These are phyloP conservation scores for Psilocybe cyanescens DNA, from an alignment of 768 basidiomycete species.

Conservation along the genomic window DNA sequence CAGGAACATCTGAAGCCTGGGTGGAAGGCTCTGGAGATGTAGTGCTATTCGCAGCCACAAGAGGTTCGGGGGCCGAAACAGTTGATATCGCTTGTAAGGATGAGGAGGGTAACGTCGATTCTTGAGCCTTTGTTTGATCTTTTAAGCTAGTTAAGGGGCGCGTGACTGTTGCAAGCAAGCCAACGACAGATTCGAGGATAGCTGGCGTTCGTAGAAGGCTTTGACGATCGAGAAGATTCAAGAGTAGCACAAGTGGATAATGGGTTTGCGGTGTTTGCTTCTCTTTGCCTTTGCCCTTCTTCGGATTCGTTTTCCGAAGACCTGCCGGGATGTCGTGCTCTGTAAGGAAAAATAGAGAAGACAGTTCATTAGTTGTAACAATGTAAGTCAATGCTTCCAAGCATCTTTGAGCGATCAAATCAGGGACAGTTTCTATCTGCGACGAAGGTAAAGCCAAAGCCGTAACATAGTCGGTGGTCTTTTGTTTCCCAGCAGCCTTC, in stretches of 20 bases:
- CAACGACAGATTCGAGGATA: conserved; percentile 92
- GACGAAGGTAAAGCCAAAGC: conserved; percentile 52
- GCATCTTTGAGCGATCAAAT: conserved; percentile 92
- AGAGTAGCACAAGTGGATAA: conserved; percentile 88
- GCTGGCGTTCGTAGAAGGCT: conserved; percentile 84
- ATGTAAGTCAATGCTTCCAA: conserved; percentile 90
- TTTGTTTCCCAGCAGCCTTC: conserved; percentile 75
- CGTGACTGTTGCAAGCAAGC: conserved; percentile 86
- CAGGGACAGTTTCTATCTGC: conserved; percentile 84
- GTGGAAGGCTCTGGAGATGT: not conserved
- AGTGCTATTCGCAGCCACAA: not conserved
- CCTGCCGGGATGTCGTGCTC: conserved; percentile 92
- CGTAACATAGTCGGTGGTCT: conserved; percentile 55
- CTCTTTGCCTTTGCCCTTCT: conserved; percentile 97
- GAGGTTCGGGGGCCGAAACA: not conserved
- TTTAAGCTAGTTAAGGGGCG: conserved; percentile 76
- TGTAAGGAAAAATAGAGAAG: conserved; percentile 91
- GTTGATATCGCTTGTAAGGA: not conserved
- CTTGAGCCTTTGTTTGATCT: conserved; percentile 40
- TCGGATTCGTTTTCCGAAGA: conserved; percentile 65
- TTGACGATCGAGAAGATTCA: conserved; percentile 87
- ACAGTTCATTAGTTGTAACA: conserved; percentile 81
- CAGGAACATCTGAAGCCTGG: not conserved
- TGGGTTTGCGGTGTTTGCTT: conserved; percentile 80
- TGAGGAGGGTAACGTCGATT: not conserved